Evolutionary conservation across 225 moss, liverwort and hornwort species (phyloP), one percentile per base, ranked within the genome.

Genomic region (Thuidium tamariscinum): DNA sequence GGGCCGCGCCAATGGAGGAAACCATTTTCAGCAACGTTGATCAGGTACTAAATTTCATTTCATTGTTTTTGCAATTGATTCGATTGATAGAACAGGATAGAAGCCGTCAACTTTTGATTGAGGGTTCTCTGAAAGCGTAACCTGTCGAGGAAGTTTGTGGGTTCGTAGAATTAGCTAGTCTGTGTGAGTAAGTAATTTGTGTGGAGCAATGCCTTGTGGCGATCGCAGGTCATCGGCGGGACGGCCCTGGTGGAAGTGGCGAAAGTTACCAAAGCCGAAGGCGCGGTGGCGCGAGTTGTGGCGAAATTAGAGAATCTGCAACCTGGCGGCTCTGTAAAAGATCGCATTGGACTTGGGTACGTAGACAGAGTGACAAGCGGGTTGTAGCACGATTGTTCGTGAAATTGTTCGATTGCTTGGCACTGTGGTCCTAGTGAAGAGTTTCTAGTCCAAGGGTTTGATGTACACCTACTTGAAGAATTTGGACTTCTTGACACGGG

Each of bases 301-400:
- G 96, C 86, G 87, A 98, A 98, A 85, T 22, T 98, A 83, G 98
- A 98, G 84, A 86, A 88, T 34, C 82, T 95, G 39, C 96, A 95
- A 71, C 98, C 98, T 8, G 94, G 95, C 32, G 95, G 94, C 51
- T 98, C 98, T 61, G 96, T 98, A 63, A 98, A 98, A 74, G 98
- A 98, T 88, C 95, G 98, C 90, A 94, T 96, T 65, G 96, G 89
- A 15, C 91, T 96, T 20, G 88, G 89, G 97, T 97, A 87, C 79
- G 48, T 78, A 34, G n/a, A n/a, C n/a, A n/a, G n/a, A n/a, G n/a
- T n/a, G n/a, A n/a, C n/a, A n/a, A n/a, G n/a, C n/a, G n/a, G n/a
- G n/a, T n/a, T n/a, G n/a, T n/a, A n/a, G n/a, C 34, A 51, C n/a
- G 9, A 9, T n/a, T 74, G 11, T 69, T 2, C 19, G 26, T 21